Conservation (phyloP, 2,329 filamentous ascomycete species). For the Botrytis elliptica region DNA sequence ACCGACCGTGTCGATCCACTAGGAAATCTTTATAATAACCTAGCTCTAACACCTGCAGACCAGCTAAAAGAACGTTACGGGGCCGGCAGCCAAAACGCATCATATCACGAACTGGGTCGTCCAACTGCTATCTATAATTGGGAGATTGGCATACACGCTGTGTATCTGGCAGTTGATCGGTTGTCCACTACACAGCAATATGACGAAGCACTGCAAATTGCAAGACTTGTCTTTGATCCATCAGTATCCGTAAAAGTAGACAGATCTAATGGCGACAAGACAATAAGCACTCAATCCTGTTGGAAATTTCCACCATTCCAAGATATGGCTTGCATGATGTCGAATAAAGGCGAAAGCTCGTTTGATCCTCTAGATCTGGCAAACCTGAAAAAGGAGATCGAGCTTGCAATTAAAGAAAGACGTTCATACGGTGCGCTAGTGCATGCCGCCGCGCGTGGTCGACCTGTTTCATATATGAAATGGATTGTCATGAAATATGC, state of each 20-base stretch:
- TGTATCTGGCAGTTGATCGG: constrained; percentile 28
- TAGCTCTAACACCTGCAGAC: not conserved
- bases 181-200: constrained; percentile 32
- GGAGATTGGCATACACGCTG: constrained; percentile 37
- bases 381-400: not conserved
- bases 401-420: not conserved
- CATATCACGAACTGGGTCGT: constrained; percentile 28
- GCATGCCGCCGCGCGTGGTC: constrained; percentile 34
- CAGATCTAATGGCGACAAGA: not conserved
- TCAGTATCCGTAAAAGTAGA: not conserved
- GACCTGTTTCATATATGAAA: constrained; percentile 39
- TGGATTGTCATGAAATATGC: constrained; percentile 40
- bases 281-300: not conserved
- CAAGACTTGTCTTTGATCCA: constrained; percentile 1
- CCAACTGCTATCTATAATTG: constrained; percentile 39
- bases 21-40: not conserved
- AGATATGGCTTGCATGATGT: not conserved
- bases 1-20: not conserved
- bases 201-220: constrained; percentile 22
- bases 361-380: constrained; percentile 31
- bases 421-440: constrained; percentile 28
- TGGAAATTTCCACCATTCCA: constrained; percentile 2
- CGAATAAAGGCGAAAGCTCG: constrained; percentile 6
- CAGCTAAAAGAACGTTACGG: not conserved
- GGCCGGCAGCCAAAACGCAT: not conserved